phyloP scores from a whole-genome alignment of 768 basidiomycete genomes.

The Auricularia auricula-judae region DNA sequence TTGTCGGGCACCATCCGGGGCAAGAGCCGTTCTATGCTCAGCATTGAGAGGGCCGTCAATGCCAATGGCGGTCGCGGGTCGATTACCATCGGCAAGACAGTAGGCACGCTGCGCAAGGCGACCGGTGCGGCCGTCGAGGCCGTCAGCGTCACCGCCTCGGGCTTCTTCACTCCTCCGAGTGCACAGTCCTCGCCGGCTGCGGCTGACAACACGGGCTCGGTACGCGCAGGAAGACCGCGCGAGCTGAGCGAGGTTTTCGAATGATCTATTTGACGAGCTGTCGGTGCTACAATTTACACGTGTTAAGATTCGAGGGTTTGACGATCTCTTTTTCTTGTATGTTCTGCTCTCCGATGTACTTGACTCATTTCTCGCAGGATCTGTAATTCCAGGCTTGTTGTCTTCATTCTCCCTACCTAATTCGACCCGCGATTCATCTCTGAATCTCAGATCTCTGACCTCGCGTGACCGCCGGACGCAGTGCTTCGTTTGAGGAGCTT shows the following conservation, averaged over 20 bases:
- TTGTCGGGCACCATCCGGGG: conserved; percentile 25
- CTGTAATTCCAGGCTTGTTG: too few relatives aligned
- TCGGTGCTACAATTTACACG: background rate
- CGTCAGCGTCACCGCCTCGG: conserved; percentile 60
- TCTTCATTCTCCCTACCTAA: too few relatives aligned
- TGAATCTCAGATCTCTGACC: too few relatives aligned
- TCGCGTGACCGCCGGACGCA: too few relatives aligned
- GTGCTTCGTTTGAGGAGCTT: too few relatives aligned
- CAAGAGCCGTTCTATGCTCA: conserved; percentile 47
- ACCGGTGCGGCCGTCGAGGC: conserved; percentile 69
- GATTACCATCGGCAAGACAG: conserved; percentile 21
- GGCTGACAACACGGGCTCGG: background rate
- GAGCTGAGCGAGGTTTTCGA: background rate
- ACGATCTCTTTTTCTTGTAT: too few relatives aligned
- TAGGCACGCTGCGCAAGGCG: conserved; percentile 45
- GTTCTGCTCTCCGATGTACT: too few relatives aligned
- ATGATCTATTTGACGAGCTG: background rate
- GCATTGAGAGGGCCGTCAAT: conserved; percentile 40
- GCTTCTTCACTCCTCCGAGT: conserved; percentile 61
- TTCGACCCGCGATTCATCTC: too few relatives aligned
- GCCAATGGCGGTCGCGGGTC: conserved; percentile 12
- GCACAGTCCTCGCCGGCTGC: background rate
- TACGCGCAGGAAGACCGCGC: background rate
- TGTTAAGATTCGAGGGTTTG: too few relatives aligned
- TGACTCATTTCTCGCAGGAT: too few relatives aligned